Evolutionary conservation across 768 basidiomycete species (phyloP).

Genomic region (Filobasidium floriforme): DNA sequence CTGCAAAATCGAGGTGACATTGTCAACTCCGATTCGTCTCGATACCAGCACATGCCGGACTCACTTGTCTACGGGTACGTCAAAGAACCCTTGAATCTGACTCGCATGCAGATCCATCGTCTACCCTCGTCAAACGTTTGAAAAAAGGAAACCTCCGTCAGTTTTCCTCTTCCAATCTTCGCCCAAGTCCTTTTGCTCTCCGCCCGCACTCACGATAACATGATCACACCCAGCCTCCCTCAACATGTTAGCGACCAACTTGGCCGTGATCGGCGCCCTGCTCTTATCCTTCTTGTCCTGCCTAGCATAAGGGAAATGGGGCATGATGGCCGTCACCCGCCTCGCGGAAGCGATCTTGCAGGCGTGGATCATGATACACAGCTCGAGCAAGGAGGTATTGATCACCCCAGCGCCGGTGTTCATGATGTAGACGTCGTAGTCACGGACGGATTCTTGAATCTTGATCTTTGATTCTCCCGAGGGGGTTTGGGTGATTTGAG

Average conservation of each 20-base stretch:
- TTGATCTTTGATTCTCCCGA: slow-evolving; percentile 86
- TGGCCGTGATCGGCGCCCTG: slow-evolving; percentile 93
- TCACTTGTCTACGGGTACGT: slow-evolving; percentile 97
- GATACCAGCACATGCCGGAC: slow-evolving; percentile 2
- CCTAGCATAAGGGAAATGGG: slow-evolving; percentile 92
- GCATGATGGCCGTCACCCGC: slow-evolving; percentile 93
- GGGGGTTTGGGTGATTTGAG: slow-evolving; percentile 64
- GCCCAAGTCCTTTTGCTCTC: background rate
- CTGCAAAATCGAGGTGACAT: background rate
- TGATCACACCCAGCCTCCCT: slow-evolving; percentile 95
- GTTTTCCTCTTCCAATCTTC: too few species aligned
- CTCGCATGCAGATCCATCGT: slow-evolving; percentile 99
- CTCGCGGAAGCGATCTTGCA: slow-evolving; percentile 94
- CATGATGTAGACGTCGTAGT: slow-evolving; percentile 98
- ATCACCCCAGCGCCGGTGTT: slow-evolving; percentile 62
- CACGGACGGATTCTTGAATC: slow-evolving; percentile 88
- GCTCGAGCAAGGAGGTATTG: slow-evolving; percentile 96
- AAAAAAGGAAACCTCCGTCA: too few species aligned
- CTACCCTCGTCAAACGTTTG: too few species aligned
- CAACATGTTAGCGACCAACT: slow-evolving; percentile 97
- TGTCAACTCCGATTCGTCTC: background rate
- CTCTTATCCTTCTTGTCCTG: slow-evolving; percentile 98
- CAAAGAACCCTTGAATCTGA: slow-evolving; percentile 99
- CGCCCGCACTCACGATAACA: slow-evolving; percentile 55
- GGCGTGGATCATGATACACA: slow-evolving; percentile 94